Percentiles rank a stretch among this genome's conserved stretches.
phyloP scores from a whole-genome alignment of 345 rosid genomes.

The Salix suchowensis region DNA sequence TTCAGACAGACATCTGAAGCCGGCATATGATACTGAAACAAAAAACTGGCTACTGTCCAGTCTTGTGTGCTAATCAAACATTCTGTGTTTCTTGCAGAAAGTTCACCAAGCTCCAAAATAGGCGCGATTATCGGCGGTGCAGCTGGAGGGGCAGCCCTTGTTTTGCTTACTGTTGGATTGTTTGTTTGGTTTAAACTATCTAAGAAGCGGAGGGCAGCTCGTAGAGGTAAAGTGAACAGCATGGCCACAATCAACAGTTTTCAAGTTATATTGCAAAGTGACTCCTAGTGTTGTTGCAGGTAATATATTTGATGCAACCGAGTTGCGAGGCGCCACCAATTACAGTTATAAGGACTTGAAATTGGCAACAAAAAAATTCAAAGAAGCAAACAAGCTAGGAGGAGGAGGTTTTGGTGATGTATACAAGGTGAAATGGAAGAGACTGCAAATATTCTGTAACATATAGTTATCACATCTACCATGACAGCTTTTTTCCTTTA shows the following conservation, averaged over 20 bases:
- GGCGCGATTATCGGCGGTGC: conserved; percentile 33
- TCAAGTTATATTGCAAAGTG: background rate
- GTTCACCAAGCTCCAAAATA: conserved; percentile 21
- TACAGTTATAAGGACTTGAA: conserved; percentile 39
- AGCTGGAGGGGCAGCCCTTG: conserved; percentile 32
- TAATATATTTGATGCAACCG: conserved; percentile 42
- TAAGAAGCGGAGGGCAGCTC: conserved; percentile 15
- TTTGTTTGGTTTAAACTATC: conserved; percentile 29
- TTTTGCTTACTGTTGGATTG: conserved; percentile 17
- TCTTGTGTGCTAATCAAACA: background rate
- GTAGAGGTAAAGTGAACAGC: conserved; percentile 21
- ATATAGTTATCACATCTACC: background rate
- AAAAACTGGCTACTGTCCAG: too few relatives aligned
- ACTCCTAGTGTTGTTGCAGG: conserved; percentile 8
- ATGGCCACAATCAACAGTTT: background rate
- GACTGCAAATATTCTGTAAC: background rate
- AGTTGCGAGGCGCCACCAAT: conserved; percentile 36
- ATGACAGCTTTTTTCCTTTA: background rate
- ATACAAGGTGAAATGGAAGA: conserved; percentile 30
- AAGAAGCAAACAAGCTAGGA: conserved; percentile 42
- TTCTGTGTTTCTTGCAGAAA: conserved; percentile 1
- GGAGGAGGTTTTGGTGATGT: conserved; percentile 53
- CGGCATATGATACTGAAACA: too few relatives aligned
- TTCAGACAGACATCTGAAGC: too few relatives aligned
- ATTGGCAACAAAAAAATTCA: conserved; percentile 36